Conservation (phyloP, 345 rosid genomes). For the Cardamine resedifolia region DNA sequence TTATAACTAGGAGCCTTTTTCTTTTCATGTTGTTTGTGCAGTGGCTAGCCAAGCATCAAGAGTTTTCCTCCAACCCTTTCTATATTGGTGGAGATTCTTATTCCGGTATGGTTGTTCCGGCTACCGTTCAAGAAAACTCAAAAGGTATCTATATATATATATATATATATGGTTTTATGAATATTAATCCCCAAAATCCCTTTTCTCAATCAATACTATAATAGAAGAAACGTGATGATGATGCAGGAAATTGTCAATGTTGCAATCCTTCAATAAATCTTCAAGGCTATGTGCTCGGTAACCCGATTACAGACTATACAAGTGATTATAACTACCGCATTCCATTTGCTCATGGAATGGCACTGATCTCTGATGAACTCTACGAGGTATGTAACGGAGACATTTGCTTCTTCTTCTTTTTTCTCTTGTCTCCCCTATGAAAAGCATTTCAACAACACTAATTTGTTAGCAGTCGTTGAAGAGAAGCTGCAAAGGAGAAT, state of each 20-base stretch:
- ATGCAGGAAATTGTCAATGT: constrained; percentile 52
- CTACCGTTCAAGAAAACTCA: constrained; percentile 41
- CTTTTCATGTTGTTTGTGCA: constrained; percentile 11
- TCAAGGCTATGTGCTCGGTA: constrained; percentile 73
- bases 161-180: not conserved
- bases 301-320: constrained; percentile 35
- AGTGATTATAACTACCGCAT: constrained; percentile 39
- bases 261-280: constrained; percentile 44
- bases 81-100: constrained; percentile 64
- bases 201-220: not conserved
- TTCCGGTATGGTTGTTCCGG: constrained; percentile 54
- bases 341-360: constrained; percentile 68
- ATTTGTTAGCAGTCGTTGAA: constrained; percentile 44
- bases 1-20: not conserved
- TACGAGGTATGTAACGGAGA: constrained; percentile 43
- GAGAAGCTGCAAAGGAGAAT: constrained; percentile 47
- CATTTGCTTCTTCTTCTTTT: not conserved
- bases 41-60: constrained; percentile 61
- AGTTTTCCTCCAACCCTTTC: constrained; percentile 49
- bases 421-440: not conserved
- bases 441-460: not conserved
- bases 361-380: constrained; percentile 67
- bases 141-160: not conserved
- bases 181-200: not conserved
- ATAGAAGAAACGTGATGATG: not conserved